Percentiles rank a stretch among this genome's conserved stretches.
Conservation (phyloP, 345 rosid species). For the Arabidopsis arenosa region DNA sequence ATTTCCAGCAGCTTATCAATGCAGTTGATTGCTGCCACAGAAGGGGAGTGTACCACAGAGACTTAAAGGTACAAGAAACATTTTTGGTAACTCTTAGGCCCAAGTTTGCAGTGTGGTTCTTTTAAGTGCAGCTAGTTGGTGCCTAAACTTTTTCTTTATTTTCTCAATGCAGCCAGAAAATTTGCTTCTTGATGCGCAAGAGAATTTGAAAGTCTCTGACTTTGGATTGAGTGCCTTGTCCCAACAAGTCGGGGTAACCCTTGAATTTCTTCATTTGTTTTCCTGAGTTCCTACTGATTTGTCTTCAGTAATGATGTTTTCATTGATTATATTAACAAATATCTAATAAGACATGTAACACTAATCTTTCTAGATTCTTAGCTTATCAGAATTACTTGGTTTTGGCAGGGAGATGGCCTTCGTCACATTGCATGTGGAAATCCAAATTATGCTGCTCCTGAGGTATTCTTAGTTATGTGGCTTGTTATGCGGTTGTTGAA, state of each 20-base stretch:
- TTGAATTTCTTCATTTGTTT: conserved; percentile 9
- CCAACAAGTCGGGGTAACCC: conserved; percentile 79
- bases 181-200: conserved; percentile 77
- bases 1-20: conserved; percentile 94
- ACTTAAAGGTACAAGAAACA: conserved; percentile 66
- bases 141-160: conserved; percentile 25
- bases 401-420: conserved; percentile 71
- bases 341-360: conserved; percentile 4
- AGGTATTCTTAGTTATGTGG: conserved; percentile 59
- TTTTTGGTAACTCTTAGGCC: conserved; percentile 24
- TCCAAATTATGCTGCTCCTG: conserved; percentile 90
- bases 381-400: conserved; percentile 25
- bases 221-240: conserved; percentile 90
- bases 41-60: conserved; percentile 86
- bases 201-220: conserved; percentile 87
- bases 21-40: conserved; percentile 91
- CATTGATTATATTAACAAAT: background rate
- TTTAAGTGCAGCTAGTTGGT: conserved; percentile 1
- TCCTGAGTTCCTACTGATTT: conserved; percentile 11
- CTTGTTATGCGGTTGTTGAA: conserved; percentile 23
- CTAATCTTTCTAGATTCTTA: conserved; percentile 24
- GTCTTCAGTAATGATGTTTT: conserved; percentile 13
- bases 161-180: conserved; percentile 76
- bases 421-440: conserved; percentile 71
- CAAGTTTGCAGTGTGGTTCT: conserved; percentile 7